Conservation (phyloP, 2,329 filamentous ascomycete genomes). For the Elsinoe arachidis region DNA sequence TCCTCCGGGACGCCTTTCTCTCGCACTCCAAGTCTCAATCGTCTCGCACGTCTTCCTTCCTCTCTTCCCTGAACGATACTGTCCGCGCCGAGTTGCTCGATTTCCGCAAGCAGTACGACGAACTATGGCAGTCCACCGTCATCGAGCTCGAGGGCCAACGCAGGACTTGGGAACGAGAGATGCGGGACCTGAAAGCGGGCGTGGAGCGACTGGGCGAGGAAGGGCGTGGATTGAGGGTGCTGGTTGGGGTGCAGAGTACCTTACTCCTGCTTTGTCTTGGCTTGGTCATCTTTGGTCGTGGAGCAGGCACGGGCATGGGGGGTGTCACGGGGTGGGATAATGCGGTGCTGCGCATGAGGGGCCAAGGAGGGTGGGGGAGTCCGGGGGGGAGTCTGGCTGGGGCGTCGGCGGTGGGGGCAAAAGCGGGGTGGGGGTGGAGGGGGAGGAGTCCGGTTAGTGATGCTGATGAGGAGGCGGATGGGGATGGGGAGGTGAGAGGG, state of each 20-base stretch:
- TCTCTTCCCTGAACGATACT: constrained; percentile 77
- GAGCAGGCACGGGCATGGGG: constrained; percentile 24
- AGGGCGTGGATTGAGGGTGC: constrained; percentile 72
- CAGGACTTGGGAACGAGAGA: constrained; percentile 73
- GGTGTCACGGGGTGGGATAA: constrained; percentile 17
- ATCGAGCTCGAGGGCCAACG: constrained; percentile 84
- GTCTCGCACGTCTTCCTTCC: constrained; percentile 70
- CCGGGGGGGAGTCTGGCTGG: not conserved
- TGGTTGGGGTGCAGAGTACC: constrained; percentile 85
- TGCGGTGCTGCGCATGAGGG: constrained; percentile 13
- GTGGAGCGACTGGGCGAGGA: constrained; percentile 91
- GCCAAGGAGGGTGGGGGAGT: constrained; percentile 16
- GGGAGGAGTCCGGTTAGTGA: constrained; percentile 15
- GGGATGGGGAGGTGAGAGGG: constrained; percentile 14
- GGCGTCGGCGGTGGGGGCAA: not conserved
- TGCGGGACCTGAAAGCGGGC: constrained; percentile 69
- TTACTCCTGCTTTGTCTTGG: constrained; percentile 79
- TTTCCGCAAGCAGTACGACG: constrained; percentile 81
- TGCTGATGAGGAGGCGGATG: not conserved
- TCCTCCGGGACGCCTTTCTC: constrained; percentile 76
- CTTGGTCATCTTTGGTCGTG: constrained; percentile 62
- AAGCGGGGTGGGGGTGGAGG: constrained; percentile 11
- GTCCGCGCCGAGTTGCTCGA: constrained; percentile 71
- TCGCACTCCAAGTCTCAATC: constrained; percentile 83
- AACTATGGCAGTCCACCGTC: constrained; percentile 92